Conservation (phyloP, 176 grass and related monocot species). For the Calamus simplicifolius region DNA sequence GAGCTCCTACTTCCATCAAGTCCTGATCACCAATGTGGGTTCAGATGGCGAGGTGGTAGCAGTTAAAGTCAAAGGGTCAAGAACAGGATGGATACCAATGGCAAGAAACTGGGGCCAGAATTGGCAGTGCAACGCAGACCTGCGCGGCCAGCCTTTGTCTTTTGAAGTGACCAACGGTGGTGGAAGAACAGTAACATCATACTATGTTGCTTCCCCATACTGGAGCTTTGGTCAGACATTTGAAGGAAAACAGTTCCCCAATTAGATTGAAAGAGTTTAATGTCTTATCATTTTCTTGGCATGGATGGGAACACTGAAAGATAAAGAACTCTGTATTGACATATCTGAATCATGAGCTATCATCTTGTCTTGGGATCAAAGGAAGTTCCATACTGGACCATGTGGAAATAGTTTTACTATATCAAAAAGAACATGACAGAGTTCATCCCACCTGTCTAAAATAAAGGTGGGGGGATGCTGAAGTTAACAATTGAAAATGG, state of each 20-base stretch:
- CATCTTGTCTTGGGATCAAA: no score
- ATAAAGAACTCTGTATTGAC: no score
- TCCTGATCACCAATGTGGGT: conserved; percentile 85
- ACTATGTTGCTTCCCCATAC: conserved; percentile 48
- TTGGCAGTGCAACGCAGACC: conserved; percentile 85
- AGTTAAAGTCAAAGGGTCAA: conserved; percentile 81
- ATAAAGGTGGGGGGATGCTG: no score
- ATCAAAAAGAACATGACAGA: no score
- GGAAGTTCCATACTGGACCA: no score
- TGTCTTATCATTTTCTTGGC: no score
- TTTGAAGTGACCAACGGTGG: conserved; percentile 61
- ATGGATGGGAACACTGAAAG: no score
- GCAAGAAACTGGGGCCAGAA: conserved; percentile 96
- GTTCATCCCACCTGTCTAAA: no score
- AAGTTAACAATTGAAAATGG: no score
- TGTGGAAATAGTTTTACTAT: no score
- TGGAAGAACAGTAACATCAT: conserved; percentile 49
- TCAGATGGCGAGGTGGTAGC: conserved; percentile 49
- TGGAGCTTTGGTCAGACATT: conserved; percentile 94
- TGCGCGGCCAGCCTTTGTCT: conserved; percentile 67
- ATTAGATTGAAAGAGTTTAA: conserved; percentile 6
- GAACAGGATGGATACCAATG: conserved; percentile 88
- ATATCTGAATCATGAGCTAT: no score
- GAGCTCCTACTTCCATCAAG: conserved; percentile 68
- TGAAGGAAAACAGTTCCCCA: conserved; percentile 64